Conservation (phyloP, 495 filamentous ascomycete species). For the Aspergillus incahuasiensis region DNA sequence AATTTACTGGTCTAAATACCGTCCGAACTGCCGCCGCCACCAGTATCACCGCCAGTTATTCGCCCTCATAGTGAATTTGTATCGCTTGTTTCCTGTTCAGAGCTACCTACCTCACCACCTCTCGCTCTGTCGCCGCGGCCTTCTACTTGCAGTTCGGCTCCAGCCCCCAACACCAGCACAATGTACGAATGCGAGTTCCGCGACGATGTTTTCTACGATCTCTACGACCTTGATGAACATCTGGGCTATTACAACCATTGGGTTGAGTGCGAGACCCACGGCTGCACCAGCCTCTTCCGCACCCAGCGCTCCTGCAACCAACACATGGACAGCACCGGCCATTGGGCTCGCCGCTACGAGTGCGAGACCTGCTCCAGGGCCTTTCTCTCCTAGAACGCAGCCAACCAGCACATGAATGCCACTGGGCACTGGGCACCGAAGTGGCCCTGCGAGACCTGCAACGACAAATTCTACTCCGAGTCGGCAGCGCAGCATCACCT, state of each 20-base stretch:
- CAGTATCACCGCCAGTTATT: too few species aligned
- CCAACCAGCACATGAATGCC: conserved; percentile 36
- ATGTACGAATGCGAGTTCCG: conserved; percentile 13
- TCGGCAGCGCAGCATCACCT: conserved; percentile 34
- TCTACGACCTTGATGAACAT: neutral
- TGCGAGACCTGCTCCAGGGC: conserved; percentile 36
- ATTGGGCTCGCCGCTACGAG: conserved; percentile 26
- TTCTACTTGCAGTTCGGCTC: too few species aligned
- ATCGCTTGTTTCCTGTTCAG: too few species aligned
- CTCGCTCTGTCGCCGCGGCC: too few species aligned
- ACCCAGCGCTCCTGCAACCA: conserved; percentile 17
- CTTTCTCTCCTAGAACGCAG: conserved; percentile 22
- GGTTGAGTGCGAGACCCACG: conserved; percentile 30
- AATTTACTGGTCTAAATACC: too few species aligned
- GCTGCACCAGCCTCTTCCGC: conserved; percentile 23
- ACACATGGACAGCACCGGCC: conserved; percentile 26
- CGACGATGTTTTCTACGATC: neutral
- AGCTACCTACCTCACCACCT: too few species aligned
- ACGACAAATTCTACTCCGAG: conserved; percentile 20
- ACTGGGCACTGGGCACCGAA: conserved; percentile 26
- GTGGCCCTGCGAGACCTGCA: conserved; percentile 36
- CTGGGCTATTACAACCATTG: conserved; percentile 2
- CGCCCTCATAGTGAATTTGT: too few species aligned
- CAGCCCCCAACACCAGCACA: neutral
- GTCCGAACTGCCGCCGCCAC: too few species aligned